Conservation (phyloP, 768 basidiomycete genomes). For the Dioszegia hungarica region DNA sequence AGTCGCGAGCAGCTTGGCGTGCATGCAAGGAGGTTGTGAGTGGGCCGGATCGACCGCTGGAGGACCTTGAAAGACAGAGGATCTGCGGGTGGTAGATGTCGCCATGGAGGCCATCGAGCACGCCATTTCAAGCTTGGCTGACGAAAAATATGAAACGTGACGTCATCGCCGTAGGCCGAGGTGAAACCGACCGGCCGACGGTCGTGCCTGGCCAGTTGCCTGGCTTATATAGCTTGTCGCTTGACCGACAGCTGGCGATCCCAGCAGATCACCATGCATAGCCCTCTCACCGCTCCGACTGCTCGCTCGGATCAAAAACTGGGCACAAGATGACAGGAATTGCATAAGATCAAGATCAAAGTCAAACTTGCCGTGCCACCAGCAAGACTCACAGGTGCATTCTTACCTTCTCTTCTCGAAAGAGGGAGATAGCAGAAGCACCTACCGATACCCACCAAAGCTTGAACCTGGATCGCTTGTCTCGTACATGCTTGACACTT, state of each 20-base stretch:
- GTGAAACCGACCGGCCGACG: too few species aligned
- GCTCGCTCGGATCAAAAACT: too few species aligned
- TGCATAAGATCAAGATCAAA: neutral
- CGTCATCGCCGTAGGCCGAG: too few species aligned
- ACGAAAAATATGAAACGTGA: neutral
- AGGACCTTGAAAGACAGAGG: neutral
- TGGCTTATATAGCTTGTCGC: too few species aligned
- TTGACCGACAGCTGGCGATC: too few species aligned
- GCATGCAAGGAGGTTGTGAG: too few species aligned
- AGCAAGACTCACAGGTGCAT: neutral
- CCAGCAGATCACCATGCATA: too few species aligned
- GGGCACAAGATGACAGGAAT: too few species aligned
- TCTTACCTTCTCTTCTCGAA: neutral
- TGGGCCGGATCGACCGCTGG: neutral
- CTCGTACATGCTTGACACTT: neutral
- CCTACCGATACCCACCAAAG: slow-evolving; percentile 8
- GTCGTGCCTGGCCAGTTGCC: too few species aligned
- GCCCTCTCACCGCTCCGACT: too few species aligned
- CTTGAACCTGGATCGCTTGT: too few species aligned
- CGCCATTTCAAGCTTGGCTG: neutral
- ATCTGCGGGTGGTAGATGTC: neutral
- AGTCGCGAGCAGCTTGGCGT: neutral
- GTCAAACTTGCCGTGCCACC: neutral
- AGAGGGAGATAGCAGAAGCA: neutral
- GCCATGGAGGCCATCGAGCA: neutral